A percentile compares a stretch with the other conserved stretches of the same genome.
phyloP scores from a whole-genome alignment of 345 rosid genomes.

The Rhodamnia argentea region DNA sequence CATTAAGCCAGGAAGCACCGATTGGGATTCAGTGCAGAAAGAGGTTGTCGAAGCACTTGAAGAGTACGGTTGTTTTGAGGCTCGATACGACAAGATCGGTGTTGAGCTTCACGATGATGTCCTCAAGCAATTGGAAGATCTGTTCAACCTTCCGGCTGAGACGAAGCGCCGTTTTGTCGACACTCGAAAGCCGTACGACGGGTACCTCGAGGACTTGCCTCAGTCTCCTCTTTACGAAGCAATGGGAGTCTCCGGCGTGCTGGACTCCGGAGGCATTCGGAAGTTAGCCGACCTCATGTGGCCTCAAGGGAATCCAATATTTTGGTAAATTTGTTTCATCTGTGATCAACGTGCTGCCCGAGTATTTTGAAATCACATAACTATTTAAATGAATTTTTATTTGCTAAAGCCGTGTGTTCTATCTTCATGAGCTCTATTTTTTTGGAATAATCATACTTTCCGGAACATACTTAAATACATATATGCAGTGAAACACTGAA shows the following conservation, averaged over 20 bases:
- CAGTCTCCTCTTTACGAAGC: background rate
- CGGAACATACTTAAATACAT: background rate
- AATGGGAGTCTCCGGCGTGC: background rate
- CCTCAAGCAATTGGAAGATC: background rate
- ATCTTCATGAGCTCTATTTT: background rate
- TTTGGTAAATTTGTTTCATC: background rate
- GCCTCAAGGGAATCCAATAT: background rate
- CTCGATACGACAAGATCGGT: background rate
- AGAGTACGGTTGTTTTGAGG: conserved; percentile 4
- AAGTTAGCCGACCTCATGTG: background rate
- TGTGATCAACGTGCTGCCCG: background rate
- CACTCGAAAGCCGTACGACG: background rate
- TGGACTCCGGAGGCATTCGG: background rate
- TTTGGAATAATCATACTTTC: background rate
- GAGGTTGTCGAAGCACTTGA: background rate
- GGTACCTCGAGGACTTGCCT: background rate
- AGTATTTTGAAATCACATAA: background rate
- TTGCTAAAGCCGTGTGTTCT: background rate
- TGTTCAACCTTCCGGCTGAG: background rate
- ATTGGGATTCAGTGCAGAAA: background rate
- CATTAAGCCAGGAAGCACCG: background rate
- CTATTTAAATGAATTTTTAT: background rate
- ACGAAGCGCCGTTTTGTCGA: background rate
- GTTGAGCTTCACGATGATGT: background rate
- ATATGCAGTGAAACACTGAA: background rate